These are phyloP conservation scores for barrel medic (Medicago truncatula) DNA, from an alignment of 306 rosid genomes.

Conservation along the genomic window DNA sequence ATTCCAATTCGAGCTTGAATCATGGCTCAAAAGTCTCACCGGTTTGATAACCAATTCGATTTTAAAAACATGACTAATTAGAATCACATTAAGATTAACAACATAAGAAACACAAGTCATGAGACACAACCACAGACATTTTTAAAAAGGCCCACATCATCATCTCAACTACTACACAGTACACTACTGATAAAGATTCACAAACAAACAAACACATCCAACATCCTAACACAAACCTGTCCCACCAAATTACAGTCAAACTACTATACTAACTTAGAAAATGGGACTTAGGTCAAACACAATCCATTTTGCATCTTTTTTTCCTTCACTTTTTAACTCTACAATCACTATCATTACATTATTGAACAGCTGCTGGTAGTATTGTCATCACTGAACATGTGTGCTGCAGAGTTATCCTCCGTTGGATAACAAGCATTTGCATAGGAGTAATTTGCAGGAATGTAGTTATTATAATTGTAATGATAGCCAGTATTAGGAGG, in stretches of 20 bases:
- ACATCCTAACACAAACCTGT: constrained; percentile 39
- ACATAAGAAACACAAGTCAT: constrained; percentile 12
- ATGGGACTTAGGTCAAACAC: constrained; percentile 45
- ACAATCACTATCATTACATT: constrained; percentile 61
- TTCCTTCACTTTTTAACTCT: constrained; percentile 16
- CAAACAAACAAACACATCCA: constrained; percentile 9
- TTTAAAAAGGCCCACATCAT: constrained; percentile 46
- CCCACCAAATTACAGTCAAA: constrained; percentile 53
- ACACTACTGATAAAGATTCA: constrained; percentile 37
- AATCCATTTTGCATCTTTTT: constrained; percentile 10
- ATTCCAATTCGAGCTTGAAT: too few relatives aligned
- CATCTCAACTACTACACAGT: constrained; percentile 40
- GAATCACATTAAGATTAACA: neutral
- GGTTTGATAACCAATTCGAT: neutral
- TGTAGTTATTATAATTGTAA: constrained; percentile 54
- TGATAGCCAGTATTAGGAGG: constrained; percentile 84
- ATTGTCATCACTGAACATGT: constrained; percentile 86
- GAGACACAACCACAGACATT: constrained; percentile 25
- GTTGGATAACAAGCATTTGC: constrained; percentile 45
- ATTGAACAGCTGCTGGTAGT: constrained; percentile 73
- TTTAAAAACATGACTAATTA: neutral
- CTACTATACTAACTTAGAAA: constrained; percentile 39
- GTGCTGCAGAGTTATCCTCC: constrained; percentile 60
- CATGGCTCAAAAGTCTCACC: too few relatives aligned
- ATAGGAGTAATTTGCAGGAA: constrained; percentile 48